Evolutionary conservation across 2,329 filamentous ascomycete species (phyloP).

Genomic region (Ophiostoma populinum): DNA sequence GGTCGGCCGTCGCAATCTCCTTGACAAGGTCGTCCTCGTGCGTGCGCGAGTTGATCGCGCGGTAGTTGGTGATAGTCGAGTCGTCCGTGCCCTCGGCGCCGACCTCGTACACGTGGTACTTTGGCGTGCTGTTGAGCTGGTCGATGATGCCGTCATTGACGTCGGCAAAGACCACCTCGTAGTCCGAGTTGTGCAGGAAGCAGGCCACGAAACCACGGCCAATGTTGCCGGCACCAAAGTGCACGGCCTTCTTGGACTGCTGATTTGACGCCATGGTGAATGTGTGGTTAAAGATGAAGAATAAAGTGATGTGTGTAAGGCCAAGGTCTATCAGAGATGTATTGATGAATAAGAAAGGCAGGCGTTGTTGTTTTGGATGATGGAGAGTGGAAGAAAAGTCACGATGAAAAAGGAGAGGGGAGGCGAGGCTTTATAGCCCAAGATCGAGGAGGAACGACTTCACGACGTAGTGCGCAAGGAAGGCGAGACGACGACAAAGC

Average conservation of each 20-base stretch:
- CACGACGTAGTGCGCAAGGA: too few relatives aligned
- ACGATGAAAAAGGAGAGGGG: too few relatives aligned
- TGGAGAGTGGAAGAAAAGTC: too few relatives aligned
- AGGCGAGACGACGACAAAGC: too few relatives aligned
- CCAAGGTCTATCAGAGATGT: too few relatives aligned
- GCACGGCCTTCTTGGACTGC: constrained; percentile 48
- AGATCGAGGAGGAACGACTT: too few relatives aligned
- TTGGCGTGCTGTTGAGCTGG: constrained; percentile 53
- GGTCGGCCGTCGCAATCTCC: constrained; percentile 71
- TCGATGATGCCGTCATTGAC: constrained; percentile 75
- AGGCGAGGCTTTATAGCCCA: too few relatives aligned
- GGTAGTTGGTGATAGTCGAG: constrained; percentile 85
- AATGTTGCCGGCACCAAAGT: constrained; percentile 78
- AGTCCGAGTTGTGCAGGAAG: constrained; percentile 88
- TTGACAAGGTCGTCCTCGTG: constrained; percentile 66
- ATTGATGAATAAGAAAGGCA: not conserved
- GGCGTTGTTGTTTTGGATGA: too few relatives aligned
- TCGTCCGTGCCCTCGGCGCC: constrained; percentile 65
- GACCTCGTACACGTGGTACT: constrained; percentile 87
- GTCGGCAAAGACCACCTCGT: constrained; percentile 92
- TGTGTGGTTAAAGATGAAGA: not conserved
- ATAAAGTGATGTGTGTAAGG: too few relatives aligned
- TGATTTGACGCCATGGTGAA: constrained; percentile 7
- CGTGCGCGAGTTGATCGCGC: constrained; percentile 86
- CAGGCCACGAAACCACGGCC: constrained; percentile 75